Conservation (phyloP, 176 grass and related monocot species). For the Rhynchospora pubera region DNA sequence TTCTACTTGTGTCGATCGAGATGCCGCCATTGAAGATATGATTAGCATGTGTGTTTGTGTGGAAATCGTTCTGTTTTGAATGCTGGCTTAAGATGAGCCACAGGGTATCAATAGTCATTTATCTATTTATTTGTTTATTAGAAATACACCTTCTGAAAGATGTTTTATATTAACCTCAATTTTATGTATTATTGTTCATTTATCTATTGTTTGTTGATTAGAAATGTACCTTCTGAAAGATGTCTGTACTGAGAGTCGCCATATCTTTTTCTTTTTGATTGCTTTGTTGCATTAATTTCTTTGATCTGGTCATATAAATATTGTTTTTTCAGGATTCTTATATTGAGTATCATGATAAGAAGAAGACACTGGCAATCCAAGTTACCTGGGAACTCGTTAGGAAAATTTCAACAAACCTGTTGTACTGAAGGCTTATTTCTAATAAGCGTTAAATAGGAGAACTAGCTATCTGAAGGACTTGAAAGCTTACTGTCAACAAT, state of each 20-base stretch:
- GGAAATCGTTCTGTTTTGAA: not conserved
- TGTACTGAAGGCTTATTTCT: not conserved
- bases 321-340: not conserved
- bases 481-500: too few relatives aligned
- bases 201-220: not conserved
- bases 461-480: too few relatives aligned
- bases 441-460: not conserved
- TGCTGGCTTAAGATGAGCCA: not conserved
- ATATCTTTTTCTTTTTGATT: too few relatives aligned
- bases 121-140: too few relatives aligned
- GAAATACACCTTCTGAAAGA: too few relatives aligned
- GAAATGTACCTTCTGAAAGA: not conserved
- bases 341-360: not conserved
- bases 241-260: too few relatives aligned
- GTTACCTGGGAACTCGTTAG: not conserved
- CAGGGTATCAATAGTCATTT: too few relatives aligned
- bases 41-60: not conserved
- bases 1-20: not conserved
- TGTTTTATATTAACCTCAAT: too few relatives aligned
- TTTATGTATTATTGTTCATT: not conserved
- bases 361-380: not conserved
- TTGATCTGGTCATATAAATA: not conserved
- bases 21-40: not conserved
- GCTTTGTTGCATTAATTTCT: not conserved
- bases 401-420: not conserved